These are phyloP conservation scores for Bacterosira constricta DNA, from an alignment of 108 stramenopile species.

Conservation along the genomic window DNA sequence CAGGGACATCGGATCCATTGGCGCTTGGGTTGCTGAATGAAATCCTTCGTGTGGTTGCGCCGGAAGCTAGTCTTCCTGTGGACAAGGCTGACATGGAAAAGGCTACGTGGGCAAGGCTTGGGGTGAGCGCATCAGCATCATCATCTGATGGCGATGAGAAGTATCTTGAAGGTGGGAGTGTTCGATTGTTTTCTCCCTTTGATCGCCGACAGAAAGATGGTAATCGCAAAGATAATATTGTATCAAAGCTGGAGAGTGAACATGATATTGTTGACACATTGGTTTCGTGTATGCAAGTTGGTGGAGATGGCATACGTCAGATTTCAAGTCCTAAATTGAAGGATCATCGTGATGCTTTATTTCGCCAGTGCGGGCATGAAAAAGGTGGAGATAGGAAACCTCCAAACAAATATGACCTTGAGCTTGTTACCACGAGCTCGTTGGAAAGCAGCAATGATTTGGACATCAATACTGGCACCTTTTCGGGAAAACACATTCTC, in stretches of 20 bases:
- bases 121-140: conserved; percentile 1
- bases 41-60: conserved; percentile 33
- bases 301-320: conserved; percentile 14
- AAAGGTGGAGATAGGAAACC: conserved; percentile 23
- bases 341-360: neutral
- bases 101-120: conserved; percentile 24
- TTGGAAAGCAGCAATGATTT: neutral
- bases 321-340: neutral
- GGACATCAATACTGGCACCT: neutral
- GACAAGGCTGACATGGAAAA: conserved; percentile 10
- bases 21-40: conserved; percentile 29
- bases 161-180: conserved; percentile 11
- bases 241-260: no score
- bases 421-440: conserved; percentile 15
- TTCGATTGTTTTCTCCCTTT: conserved; percentile 20
- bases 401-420: conserved; percentile 33
- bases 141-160: neutral
- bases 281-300: conserved; percentile 17
- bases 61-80: conserved; percentile 7
- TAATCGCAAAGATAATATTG: neutral
- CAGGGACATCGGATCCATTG: conserved; percentile 18
- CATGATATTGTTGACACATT: conserved; percentile 18
- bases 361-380: conserved; percentile 35
- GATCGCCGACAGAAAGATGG: neutral
- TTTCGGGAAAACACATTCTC: conserved; percentile 2